Base-by-base conservation (phyloP, 1,139 yeast species). In the Scheffersomyces titani region DNA sequence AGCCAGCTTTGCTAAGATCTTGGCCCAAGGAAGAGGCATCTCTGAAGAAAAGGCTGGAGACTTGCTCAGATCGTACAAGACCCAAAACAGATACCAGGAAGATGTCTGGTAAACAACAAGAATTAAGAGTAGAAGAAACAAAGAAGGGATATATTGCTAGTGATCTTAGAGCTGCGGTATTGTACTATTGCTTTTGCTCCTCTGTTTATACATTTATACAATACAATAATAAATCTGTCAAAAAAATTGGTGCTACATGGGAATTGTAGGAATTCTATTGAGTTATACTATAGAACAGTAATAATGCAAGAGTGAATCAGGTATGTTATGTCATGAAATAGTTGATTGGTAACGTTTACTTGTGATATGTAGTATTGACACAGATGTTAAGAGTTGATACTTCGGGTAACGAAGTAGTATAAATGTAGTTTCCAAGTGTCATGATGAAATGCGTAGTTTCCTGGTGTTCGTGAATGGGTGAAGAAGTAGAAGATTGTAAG, bases 21-120 rank as follows among this genome's bases (percentile, higher is more conserved):
- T 93, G 55, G 75, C 87, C 52, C 73, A 83, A 59, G 86, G 88
- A 65, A 82, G 89, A 64, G 80, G 74, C 20, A 73, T 92, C 53
- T 66, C 87, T 7, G 81, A 81, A 57, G 89, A 83, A 52, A 86
- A 85, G 65, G 98, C 97, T 19, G 84, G 86, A 59, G 96, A 89
- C 60, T 80, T 90, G 71, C 82, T 92, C 60, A 90, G 92, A 77
- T 85, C 89, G 65, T 84, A 90, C 78, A 91, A 90, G 73, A 86
- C 90, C 44, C 89, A 89, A 68, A 94, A 94, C 70, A 85, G 90
- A 74, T 93, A 92, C 73, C 99, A 93, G 77, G 99, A 94, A 77
- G 99, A 94, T 81, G 97, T 94, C 24, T 94, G 99, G 98, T 93
- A 77, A 64, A n/a, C 40, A 47, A 50, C 48, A 7, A 24, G 47